Base-by-base conservation (phyloP, 2,329 filamentous ascomycete genomes). In the Clonostachys rosea region DNA sequence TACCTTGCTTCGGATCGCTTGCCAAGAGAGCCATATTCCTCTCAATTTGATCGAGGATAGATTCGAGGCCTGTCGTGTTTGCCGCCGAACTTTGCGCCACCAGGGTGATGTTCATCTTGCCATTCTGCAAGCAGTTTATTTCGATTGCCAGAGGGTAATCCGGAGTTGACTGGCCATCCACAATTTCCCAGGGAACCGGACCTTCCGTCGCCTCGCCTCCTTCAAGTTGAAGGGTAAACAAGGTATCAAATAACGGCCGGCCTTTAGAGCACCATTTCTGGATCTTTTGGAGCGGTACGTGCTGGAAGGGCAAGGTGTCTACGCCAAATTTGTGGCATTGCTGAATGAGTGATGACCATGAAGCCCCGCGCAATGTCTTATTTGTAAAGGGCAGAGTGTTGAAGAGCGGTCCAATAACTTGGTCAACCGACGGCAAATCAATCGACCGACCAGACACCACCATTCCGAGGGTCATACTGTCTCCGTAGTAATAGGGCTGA, bases 131-230 rank as follows among this genome's bases (percentile, higher is more conserved):
- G 13, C 87, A 70, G 6, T 81, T 80, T 4, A 84, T 79, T 54
- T 96, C 91, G 40, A 95, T 75, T 2, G 91, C 87, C 6, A 96
- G 65, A 0, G 89, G 84, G 56, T 91, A 94, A 54, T 91, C 87
- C 0, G 82, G 74, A 12, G 71, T 63, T 4, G 65, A 65, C 5
- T 69, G 60, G 2, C 73, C 73, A 17, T 79, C 71, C 3, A 75
- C 50, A 10, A 77, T 57, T 0, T 65, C 67, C 84, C 89, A 91
- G 3, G 49, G 33, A n/a, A 55, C 47, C 3, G 64, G 55, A 5
- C 62, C 52, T n/a, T 57, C 58, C 2, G 49, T 40, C 0, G 57
- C 47, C 0, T 56, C 49, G 1, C 58, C 51, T 1, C 64, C 55
- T 9, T 79, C 69, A 35, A 76, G 73, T 57, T 95, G 87, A 59